These are phyloP conservation scores for Cubamyces lactineus DNA, from an alignment of 768 basidiomycete species.

Conservation along the genomic window DNA sequence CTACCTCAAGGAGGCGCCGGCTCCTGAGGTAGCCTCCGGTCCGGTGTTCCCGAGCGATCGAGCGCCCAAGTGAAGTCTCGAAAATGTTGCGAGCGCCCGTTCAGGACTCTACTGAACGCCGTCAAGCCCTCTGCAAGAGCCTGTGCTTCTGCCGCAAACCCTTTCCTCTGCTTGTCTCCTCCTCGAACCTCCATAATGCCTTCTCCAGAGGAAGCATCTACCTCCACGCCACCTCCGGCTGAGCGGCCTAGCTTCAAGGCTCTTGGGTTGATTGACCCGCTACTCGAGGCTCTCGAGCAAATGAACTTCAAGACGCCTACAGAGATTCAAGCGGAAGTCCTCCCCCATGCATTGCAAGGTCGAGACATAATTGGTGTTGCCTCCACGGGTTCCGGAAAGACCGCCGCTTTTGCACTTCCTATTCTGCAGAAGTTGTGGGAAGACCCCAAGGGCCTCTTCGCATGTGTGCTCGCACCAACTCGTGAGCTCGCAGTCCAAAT, in stretches of 20 bases:
- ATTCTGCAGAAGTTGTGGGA: conserved; percentile 97
- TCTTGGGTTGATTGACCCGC: conserved; percentile 86
- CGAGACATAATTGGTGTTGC: conserved; percentile 99
- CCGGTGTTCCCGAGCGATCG: not conserved
- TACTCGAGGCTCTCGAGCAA: conserved; percentile 82
- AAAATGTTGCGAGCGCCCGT: conserved; percentile 14
- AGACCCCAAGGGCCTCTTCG: conserved; percentile 91
- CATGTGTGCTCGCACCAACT: conserved; percentile 94
- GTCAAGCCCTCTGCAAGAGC: not conserved
- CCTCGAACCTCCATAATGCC: conserved; percentile 48
- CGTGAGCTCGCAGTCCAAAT: conserved; percentile 98
- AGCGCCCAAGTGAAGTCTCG: not conserved
- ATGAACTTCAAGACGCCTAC: conserved; percentile 87
- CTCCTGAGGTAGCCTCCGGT: too few relatives aligned
- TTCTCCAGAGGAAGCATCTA: conserved; percentile 62
- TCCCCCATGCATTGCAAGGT: conserved; percentile 89
- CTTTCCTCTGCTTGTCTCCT: not conserved
- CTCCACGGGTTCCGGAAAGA: conserved; percentile 96
- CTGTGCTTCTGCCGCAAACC: too few relatives aligned
- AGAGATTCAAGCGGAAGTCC: conserved; percentile 82
- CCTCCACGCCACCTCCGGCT: conserved; percentile 39
- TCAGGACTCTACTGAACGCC: conserved; percentile 4
- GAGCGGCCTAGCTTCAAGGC: conserved; percentile 67
- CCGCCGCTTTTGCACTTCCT: conserved; percentile 94
- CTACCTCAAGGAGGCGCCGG: too few relatives aligned